Evolutionary conservation across 371 early-diverging fungal genomes (phyloP).

Genomic region (Vairimorpha necatrix): DNA sequence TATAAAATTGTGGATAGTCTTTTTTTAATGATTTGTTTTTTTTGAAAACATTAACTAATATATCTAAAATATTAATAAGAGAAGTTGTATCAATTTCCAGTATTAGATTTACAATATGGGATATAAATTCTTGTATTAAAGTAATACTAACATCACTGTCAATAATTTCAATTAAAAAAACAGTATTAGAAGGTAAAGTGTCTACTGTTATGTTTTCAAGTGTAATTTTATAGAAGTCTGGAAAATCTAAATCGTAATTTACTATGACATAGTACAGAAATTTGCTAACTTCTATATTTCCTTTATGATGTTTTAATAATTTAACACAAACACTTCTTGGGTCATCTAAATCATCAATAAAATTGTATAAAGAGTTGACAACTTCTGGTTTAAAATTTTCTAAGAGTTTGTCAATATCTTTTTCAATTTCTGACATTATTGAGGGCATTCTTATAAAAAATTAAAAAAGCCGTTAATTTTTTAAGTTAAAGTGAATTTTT

Average conservation of each 20-base stretch:
- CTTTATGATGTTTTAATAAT: not conserved
- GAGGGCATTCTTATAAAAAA: no score
- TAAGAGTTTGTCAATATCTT: no score
- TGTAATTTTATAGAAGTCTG: not conserved
- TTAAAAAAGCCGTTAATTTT: no score
- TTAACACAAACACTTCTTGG: not conserved
- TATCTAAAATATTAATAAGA: not conserved
- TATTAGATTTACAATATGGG: not conserved
- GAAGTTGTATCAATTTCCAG: not conserved
- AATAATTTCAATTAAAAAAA: not conserved
- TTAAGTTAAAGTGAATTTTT: no score
- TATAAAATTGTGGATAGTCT: not conserved
- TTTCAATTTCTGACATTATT: no score
- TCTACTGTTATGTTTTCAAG: not conserved
- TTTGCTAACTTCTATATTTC: not conserved
- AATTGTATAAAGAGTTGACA: not conserved
- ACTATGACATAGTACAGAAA: slow-evolving; percentile 4
- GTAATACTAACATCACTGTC: not conserved
- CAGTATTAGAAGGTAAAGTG: not conserved
- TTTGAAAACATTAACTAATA: not conserved
- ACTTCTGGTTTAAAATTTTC: no score
- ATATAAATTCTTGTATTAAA: not conserved
- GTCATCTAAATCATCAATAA: not conserved
- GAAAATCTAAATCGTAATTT: slow-evolving; percentile 4
- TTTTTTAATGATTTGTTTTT: not conserved